Conservation (phyloP, 208 protist species). For the Leishmania major region DNA sequence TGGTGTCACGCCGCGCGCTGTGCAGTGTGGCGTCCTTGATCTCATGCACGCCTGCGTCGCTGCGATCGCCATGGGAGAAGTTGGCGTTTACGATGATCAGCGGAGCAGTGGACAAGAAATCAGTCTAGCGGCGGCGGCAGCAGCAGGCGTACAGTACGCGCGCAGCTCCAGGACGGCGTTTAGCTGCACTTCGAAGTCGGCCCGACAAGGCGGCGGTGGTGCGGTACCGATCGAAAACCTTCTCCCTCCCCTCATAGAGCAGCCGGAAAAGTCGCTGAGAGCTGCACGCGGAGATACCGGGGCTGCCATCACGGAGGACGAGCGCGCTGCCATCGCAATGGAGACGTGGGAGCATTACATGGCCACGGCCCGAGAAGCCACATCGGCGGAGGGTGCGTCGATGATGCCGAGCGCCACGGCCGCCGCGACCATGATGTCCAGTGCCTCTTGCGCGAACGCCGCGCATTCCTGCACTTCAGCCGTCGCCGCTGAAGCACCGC, state of each 20-base stretch:
- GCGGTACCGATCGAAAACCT: slow-evolving; percentile 21
- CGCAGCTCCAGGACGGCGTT: background rate
- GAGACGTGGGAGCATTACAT: slow-evolving; percentile 28
- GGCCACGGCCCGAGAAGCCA: slow-evolving; percentile 22
- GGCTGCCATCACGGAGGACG: background rate
- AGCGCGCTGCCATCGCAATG: slow-evolving; percentile 24
- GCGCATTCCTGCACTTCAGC: background rate
- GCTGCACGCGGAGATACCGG: background rate
- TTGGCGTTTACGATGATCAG: background rate
- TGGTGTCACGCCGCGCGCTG: slow-evolving; percentile 69
- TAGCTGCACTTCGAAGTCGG: background rate
- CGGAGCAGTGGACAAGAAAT: background rate
- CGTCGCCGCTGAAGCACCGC: background rate
- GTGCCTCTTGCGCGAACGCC: background rate
- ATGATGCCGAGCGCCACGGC: background rate
- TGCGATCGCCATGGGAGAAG: slow-evolving; percentile 20
- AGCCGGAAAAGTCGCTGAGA: slow-evolving; percentile 9
- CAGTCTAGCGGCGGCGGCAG: background rate
- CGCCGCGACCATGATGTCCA: background rate
- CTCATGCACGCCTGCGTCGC: slow-evolving; percentile 15
- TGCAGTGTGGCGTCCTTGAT: slow-evolving; percentile 52
- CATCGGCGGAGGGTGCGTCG: background rate
- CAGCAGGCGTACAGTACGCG: background rate
- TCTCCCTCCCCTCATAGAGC: slow-evolving; percentile 31
- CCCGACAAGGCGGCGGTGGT: background rate